phyloP scores from a whole-genome alignment of 139 green algal species.

The Coccomyxa sp. region DNA sequence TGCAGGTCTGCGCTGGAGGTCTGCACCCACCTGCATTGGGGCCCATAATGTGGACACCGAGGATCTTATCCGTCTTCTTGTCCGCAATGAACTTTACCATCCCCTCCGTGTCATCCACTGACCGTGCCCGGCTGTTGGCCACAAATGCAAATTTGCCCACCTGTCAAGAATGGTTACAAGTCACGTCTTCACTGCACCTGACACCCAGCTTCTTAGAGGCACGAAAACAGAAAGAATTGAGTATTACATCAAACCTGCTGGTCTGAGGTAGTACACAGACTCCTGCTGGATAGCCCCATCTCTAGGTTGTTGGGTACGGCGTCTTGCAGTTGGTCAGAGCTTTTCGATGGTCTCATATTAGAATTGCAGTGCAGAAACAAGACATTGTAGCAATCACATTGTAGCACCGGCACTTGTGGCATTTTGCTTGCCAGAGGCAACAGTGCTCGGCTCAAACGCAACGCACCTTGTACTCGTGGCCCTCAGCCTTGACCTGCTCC shows the following conservation, averaged over 20 bases:
- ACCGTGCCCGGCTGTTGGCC: slow-evolving; percentile 92
- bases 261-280: not conserved
- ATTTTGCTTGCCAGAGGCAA: not conserved
- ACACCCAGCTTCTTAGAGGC: too few relatives aligned
- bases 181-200: too few relatives aligned
- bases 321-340: not conserved
- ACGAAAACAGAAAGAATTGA: too few relatives aligned
- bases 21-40: slow-evolving; percentile 69
- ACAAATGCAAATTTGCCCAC: slow-evolving; percentile 95
- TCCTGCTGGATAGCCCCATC: not conserved
- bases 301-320: not conserved
- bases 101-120: slow-evolving; percentile 83
- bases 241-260: too few relatives aligned
- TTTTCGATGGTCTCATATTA: not conserved
- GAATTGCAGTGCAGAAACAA: not conserved
- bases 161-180: slow-evolving; percentile 6
- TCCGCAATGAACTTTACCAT: slow-evolving; percentile 94
- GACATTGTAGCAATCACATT: not conserved
- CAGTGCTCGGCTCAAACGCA: too few relatives aligned
- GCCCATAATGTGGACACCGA: slow-evolving; percentile 95
- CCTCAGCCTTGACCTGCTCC: slow-evolving; percentile 73
- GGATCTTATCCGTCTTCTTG: slow-evolving; percentile 89
- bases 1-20: slow-evolving; percentile 21
- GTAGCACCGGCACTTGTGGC: not conserved
- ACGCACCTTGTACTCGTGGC: slow-evolving; percentile 62